phyloP scores from a whole-genome alignment of 352 stramenopile genomes.

The Peronospora tabacina region DNA sequence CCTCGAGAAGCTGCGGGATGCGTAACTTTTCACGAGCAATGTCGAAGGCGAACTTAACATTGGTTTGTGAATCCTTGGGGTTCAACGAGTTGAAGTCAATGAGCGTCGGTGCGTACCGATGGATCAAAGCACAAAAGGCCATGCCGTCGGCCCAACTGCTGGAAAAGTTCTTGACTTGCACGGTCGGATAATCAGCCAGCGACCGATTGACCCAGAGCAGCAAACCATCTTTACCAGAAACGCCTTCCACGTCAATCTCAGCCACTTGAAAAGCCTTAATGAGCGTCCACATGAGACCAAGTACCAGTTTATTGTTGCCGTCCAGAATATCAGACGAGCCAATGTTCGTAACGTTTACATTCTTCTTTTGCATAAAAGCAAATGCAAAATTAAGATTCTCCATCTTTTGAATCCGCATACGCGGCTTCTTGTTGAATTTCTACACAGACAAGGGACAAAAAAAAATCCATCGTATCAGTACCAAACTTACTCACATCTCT shows the following conservation, averaged over 20 bases:
- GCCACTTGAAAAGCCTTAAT: slow-evolving; percentile 88
- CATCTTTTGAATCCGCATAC: slow-evolving; percentile 91
- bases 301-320: slow-evolving; percentile 87
- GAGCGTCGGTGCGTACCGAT: slow-evolving; percentile 82
- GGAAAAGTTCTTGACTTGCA: slow-evolving; percentile 87
- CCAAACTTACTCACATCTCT: neutral
- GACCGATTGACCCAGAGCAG: slow-evolving; percentile 87
- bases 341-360: slow-evolving; percentile 88
- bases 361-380: slow-evolving; percentile 84
- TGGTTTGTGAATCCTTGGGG: slow-evolving; percentile 54
- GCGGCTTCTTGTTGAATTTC: slow-evolving; percentile 90
- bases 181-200: slow-evolving; percentile 71
- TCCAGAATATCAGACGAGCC: slow-evolving; percentile 89
- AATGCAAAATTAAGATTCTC: slow-evolving; percentile 90
- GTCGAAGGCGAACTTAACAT: slow-evolving; percentile 81
- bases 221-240: slow-evolving; percentile 87
- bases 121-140: slow-evolving; percentile 87
- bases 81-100: slow-evolving; percentile 75
- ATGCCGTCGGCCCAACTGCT: slow-evolving; percentile 82
- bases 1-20: slow-evolving; percentile 84
- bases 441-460: slow-evolving; percentile 20
- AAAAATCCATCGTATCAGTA: too few species aligned
- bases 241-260: slow-evolving; percentile 82
- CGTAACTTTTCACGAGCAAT: slow-evolving; percentile 78
- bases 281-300: slow-evolving; percentile 90